Evolutionary conservation across 169 alveolate species (phyloP), one percentile per base, ranked within the genome.

Genomic region (Plasmodium berghei): DNA sequence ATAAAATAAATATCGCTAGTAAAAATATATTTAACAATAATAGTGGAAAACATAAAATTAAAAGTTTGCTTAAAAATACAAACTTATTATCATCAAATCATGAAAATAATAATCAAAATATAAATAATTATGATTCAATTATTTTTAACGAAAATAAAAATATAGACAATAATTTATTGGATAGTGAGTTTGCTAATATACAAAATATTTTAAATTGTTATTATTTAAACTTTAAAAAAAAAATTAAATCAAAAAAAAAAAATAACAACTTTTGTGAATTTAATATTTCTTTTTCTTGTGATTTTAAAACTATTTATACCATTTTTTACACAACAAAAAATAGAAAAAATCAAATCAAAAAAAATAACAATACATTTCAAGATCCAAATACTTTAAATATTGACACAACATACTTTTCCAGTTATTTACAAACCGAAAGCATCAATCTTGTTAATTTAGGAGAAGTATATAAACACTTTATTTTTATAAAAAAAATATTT

Each of bases 401-500:
- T 0, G 20, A 42, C 42, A 75, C 74, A n/a, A 56, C 49, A 24
- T 63, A 63, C 24, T 75, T 75, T 49, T 28, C 75, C 6, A 42
- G 24, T 12, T 75, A 49, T 45, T 9, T 75, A 24, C 26, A 22
- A 8, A 1, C 52, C 9, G 55, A 62, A 16, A 75, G 26, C 40
- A 20, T 75, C 14, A 22, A 28, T 20, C 46, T 12, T 28, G n/a
- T 75, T 10, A 49, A 45, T 4, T 54, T 75, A 45, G 49, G 9
- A 40, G 26, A 49, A 1, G 16, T 56, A 12, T 75, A 75, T 20
- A 49, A 55, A 22, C 34, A 58, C 16, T 75, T 75, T 42, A 63
- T 75, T 63, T 75, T 75, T 52, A 63, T 75, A 6, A 75, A 63
- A n/a, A 75, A 63, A 56, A 61, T 75, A 12, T 75, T 75, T 75